phyloP scores from a whole-genome alignment of 805 yeast genomes.

The Hanseniaspora occidentalis region DNA sequence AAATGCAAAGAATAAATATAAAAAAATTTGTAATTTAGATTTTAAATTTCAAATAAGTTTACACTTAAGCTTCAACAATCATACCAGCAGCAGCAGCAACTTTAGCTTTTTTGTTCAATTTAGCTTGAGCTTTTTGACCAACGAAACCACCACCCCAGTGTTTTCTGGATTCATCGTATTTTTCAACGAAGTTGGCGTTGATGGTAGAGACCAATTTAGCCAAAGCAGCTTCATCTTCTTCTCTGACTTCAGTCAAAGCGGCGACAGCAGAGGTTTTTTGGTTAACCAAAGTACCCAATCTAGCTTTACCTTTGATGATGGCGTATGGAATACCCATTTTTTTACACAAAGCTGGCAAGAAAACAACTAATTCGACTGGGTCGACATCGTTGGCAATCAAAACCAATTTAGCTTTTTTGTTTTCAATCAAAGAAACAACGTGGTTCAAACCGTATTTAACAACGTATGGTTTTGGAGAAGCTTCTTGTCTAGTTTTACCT shows the following conservation, averaged over 20 bases:
- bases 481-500: conserved; percentile 95
- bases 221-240: conserved; percentile 91
- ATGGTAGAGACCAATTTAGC: conserved; percentile 88
- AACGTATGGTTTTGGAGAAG: conserved; percentile 90
- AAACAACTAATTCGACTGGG: conserved; percentile 95
- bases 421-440: conserved; percentile 92
- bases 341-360: conserved; percentile 97
- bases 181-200: conserved; percentile 84
- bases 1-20: neutral
- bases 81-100: conserved; percentile 26
- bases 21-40: neutral
- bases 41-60: neutral
- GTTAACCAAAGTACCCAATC: conserved; percentile 96
- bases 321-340: conserved; percentile 99
- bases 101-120: conserved; percentile 65
- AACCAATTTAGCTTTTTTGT: conserved; percentile 96
- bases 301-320: conserved; percentile 95
- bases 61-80: neutral
- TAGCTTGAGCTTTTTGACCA: conserved; percentile 88
- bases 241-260: conserved; percentile 88
- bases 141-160: conserved; percentile 99
- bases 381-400: conserved; percentile 98
- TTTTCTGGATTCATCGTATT: conserved; percentile 91
- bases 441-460: conserved; percentile 99
- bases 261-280: conserved; percentile 95